Evolutionary conservation across 768 basidiomycete species (phyloP).

Genomic region (Boletus sp.): DNA sequence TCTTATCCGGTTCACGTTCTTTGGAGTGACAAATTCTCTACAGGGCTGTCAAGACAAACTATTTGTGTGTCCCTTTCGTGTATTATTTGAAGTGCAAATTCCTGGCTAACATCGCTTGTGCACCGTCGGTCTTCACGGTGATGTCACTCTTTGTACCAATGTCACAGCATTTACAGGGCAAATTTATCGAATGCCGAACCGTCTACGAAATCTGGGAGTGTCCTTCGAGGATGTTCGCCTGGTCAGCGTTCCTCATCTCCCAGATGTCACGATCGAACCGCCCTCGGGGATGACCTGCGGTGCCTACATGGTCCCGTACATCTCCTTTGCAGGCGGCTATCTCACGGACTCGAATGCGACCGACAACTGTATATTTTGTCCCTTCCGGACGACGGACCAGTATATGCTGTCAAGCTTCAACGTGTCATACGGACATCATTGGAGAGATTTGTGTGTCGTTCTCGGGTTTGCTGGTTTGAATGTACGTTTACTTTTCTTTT

Average conservation of each 20-base stretch:
- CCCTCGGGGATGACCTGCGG: conserved; percentile 53
- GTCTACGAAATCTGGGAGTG: conserved; percentile 66
- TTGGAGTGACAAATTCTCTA: too few relatives aligned
- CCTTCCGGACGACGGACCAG: conserved; percentile 49
- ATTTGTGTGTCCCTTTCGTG: conserved; percentile 31
- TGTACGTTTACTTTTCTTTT: conserved; percentile 23
- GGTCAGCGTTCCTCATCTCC: conserved; percentile 55
- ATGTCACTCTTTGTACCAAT: conserved; percentile 45
- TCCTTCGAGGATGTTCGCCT: conserved; percentile 61
- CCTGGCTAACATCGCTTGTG: background rate
- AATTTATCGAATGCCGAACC: conserved; percentile 52
- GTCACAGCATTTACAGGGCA: conserved; percentile 58
- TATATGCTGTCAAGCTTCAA: conserved; percentile 16
- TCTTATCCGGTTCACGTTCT: conserved; percentile 21
- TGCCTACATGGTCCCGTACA: conserved; percentile 51
- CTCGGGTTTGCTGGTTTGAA: conserved; percentile 41
- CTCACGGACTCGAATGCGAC: conserved; percentile 54
- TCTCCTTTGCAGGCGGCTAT: conserved; percentile 52
- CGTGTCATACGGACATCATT: conserved; percentile 5
- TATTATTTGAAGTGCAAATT: background rate
- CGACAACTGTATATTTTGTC: conserved; percentile 53
- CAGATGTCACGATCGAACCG: conserved; percentile 53
- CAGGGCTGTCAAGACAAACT: too few relatives aligned
- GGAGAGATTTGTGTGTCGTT: conserved; percentile 13
- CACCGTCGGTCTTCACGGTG: conserved; percentile 51